Evolutionary conservation across 805 yeast genomes (phyloP).

Genomic region (Ogataea pignaliae): DNA sequence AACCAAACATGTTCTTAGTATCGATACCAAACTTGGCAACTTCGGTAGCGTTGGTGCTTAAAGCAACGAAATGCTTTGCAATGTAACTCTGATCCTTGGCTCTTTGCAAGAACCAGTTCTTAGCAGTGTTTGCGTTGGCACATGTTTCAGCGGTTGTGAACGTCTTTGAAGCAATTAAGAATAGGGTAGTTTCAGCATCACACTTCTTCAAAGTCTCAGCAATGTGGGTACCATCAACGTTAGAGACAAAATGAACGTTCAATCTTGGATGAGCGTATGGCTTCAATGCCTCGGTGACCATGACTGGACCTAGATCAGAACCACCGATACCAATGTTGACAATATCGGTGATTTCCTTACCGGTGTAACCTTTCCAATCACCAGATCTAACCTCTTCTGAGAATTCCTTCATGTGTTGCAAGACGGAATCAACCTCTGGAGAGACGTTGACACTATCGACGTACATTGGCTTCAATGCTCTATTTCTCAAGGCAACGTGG

Average conservation of each 20-base stretch:
- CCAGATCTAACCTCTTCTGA: conserved; percentile 88
- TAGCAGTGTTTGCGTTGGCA: conserved; percentile 95
- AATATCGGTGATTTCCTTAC: conserved; percentile 86
- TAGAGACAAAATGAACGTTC: conserved; percentile 88
- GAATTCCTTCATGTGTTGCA: conserved; percentile 96
- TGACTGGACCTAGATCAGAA: conserved; percentile 97
- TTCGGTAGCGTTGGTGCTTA: conserved; percentile 87
- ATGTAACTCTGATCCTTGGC: conserved; percentile 61
- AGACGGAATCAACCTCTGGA: conserved; percentile 85
- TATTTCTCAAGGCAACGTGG: conserved; percentile 96
- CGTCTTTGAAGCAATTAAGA: conserved; percentile 92
- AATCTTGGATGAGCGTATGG: conserved; percentile 74
- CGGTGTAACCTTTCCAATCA: conserved; percentile 94
- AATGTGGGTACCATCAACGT: conserved; percentile 97
- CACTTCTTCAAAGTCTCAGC: conserved; percentile 80
- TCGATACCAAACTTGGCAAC: conserved; percentile 96
- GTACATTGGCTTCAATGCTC: conserved; percentile 73
- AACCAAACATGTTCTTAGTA: conserved; percentile 97
- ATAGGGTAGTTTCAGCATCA: conserved; percentile 88
- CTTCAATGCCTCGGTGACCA: conserved; percentile 98
- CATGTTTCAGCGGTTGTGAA: conserved; percentile 98
- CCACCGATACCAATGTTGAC: conserved; percentile 99
- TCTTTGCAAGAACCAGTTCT: conserved; percentile 79
- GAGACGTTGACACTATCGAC: conserved; percentile 91
- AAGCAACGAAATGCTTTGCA: conserved; percentile 96